These are phyloP conservation scores for Nothomitra cinnamomea DNA, from an alignment of 2,329 filamentous ascomycete species.

Conservation along the genomic window DNA sequence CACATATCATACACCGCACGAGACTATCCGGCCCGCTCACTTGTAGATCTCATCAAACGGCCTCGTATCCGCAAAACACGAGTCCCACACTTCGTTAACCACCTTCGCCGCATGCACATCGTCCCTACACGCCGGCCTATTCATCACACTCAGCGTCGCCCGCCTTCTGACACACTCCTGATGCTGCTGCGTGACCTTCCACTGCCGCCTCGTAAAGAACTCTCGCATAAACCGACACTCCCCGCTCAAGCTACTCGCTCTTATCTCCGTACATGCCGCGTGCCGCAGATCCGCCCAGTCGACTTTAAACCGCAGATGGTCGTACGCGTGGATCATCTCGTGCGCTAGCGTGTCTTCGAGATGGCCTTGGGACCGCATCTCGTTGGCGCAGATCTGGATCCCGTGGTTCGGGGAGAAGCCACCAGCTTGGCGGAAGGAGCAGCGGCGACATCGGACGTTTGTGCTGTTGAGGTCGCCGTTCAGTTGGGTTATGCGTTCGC, in stretches of 20 bases:
- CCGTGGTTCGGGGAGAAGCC: conserved; percentile 79
- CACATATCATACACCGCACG: neutral
- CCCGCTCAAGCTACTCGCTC: conserved; percentile 79
- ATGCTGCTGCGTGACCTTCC: conserved; percentile 79
- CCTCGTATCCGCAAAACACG: conserved; percentile 82
- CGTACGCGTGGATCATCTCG: conserved; percentile 96
- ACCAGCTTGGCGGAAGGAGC: conserved; percentile 53
- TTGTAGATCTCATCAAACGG: conserved; percentile 96
- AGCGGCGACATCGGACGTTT: conserved; percentile 73
- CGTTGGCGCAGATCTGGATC: conserved; percentile 85
- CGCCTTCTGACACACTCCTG: conserved; percentile 78
- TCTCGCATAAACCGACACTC: conserved; percentile 86
- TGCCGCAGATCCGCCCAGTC: conserved; percentile 72
- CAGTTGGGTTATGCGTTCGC: conserved; percentile 60
- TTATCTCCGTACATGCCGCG: conserved; percentile 90
- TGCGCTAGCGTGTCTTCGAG: conserved; percentile 89
- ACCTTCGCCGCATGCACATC: conserved; percentile 72
- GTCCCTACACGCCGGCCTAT: conserved; percentile 64
- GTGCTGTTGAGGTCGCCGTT: conserved; percentile 55
- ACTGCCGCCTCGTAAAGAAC: conserved; percentile 70
- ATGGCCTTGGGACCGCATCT: conserved; percentile 62
- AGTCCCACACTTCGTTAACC: conserved; percentile 97
- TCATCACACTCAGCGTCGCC: conserved; percentile 64
- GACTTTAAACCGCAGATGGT: conserved; percentile 81
- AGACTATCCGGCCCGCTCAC: neutral